phyloP scores from a whole-genome alignment of 164 flowering plant species.

The Paratinospora sagittata region DNA sequence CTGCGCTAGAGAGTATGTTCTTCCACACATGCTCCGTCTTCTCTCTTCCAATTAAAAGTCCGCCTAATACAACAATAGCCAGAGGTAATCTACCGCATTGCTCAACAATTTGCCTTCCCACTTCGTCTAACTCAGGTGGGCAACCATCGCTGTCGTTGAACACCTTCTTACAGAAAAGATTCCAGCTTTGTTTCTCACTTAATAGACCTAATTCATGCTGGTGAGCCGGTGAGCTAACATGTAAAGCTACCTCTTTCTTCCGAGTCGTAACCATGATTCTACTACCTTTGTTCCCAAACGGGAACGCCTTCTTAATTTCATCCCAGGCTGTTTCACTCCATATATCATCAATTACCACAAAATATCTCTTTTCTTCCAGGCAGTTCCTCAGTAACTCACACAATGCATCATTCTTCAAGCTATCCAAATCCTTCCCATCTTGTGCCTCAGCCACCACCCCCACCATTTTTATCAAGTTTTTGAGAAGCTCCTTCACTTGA shows the following conservation, averaged over 20 bases:
- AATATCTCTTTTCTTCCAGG: conserved; percentile 8
- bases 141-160: neutral
- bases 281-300: conserved; percentile 19
- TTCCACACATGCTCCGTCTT: conserved; percentile 9
- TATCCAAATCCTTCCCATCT: neutral
- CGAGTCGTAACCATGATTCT: conserved; percentile 35
- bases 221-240: conserved; percentile 7
- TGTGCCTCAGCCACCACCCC: neutral
- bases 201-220: conserved; percentile 15
- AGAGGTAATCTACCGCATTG: conserved; percentile 21
- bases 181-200: conserved; percentile 23
- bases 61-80: conserved; percentile 15
- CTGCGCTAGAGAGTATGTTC: neutral
- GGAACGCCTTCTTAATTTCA: conserved; percentile 21
- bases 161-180: conserved; percentile 23
- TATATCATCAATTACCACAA: conserved; percentile 34
- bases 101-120: conserved; percentile 13
- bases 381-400: neutral
- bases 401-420: neutral
- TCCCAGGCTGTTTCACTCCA: conserved; percentile 30
- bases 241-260: conserved; percentile 20
- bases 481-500: neutral
- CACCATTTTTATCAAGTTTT: neutral
- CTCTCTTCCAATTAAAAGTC: conserved; percentile 6
- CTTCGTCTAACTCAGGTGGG: neutral